phyloP scores from a whole-genome alignment of 1,284 basidiomycete genomes.

The Rhodotorula mucilaginosa region DNA sequence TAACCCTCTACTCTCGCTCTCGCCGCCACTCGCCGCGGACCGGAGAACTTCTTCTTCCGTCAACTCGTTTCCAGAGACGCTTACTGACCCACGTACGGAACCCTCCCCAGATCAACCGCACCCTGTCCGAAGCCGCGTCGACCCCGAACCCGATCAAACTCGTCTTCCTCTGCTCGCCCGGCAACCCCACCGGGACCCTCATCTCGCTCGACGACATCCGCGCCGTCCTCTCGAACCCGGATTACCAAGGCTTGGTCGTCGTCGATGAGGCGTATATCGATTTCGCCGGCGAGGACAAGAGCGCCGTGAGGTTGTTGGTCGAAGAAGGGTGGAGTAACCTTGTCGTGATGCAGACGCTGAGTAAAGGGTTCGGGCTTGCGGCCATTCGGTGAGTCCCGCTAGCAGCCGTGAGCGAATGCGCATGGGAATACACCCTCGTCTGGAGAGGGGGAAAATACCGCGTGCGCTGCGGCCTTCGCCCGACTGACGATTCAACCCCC shows the following conservation, averaged over 20 bases:
- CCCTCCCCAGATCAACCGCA: constrained; percentile 63
- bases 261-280: constrained; percentile 99
- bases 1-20: not conserved
- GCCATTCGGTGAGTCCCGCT: constrained; percentile 70
- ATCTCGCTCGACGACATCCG: constrained; percentile 71
- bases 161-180: constrained; percentile 93
- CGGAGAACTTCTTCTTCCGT: not conserved
- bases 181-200: constrained; percentile 91
- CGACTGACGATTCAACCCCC: not conserved
- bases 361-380: constrained; percentile 94
- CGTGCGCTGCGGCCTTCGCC: no score
- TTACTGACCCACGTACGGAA: not conserved
- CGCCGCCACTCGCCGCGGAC: not conserved
- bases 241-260: constrained; percentile 85
- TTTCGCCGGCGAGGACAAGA: constrained; percentile 59
- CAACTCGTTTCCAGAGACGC: not conserved
- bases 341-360: constrained; percentile 90
- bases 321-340: constrained; percentile 77
- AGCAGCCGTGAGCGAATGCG: no score
- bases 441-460: no score
- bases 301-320: constrained; percentile 62
- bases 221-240: constrained; percentile 71
- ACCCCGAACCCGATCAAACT: constrained; percentile 65
- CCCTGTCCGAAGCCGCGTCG: constrained; percentile 60
- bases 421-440: no score